phyloP scores from a whole-genome alignment of 106 monocot species.

The Apostasia shenzhenica region DNA sequence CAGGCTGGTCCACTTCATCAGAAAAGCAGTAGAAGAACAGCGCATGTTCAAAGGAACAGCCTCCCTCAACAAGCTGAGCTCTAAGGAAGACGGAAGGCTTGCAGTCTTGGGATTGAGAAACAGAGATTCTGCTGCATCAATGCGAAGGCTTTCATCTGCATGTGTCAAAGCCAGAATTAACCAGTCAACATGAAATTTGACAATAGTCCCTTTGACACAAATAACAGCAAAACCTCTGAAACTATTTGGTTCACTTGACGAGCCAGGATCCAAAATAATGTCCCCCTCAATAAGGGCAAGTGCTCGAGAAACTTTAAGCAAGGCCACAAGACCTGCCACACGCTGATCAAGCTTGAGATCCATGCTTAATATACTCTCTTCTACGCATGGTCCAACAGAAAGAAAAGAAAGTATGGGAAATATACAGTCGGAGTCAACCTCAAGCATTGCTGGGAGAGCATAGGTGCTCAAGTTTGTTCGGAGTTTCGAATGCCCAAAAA shows the following conservation, averaged over 20 bases:
- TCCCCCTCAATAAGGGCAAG: constrained; percentile 87
- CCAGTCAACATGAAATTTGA: constrained; percentile 67
- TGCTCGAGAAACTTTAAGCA: constrained; percentile 83
- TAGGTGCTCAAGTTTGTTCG: constrained; percentile 90
- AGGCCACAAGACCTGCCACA: constrained; percentile 82
- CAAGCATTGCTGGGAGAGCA: constrained; percentile 73
- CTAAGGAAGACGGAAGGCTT: constrained; percentile 81
- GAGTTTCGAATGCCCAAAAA: constrained; percentile 76
- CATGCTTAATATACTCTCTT: constrained; percentile 20
- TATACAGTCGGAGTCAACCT: constrained; percentile 84
- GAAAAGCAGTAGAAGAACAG: constrained; percentile 85
- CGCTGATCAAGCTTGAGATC: constrained; percentile 54
- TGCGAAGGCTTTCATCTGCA: constrained; percentile 71
- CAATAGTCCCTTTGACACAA: constrained; percentile 56
- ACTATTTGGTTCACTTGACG: constrained; percentile 9
- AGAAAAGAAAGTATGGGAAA: constrained; percentile 85
- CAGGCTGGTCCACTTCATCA: constrained; percentile 97
- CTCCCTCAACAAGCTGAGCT: constrained; percentile 68
- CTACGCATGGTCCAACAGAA: constrained; percentile 43
- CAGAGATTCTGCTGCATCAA: constrained; percentile 89
- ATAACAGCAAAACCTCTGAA: constrained; percentile 36
- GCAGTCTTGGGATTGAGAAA: constrained; percentile 96
- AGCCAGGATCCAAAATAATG: constrained; percentile 51
- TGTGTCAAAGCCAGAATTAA: constrained; percentile 73
- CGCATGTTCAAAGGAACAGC: constrained; percentile 97